These are phyloP conservation scores for Saccharomycopsis oosterbeekiorum DNA, from an alignment of 805 yeast genomes.

Conservation along the genomic window DNA sequence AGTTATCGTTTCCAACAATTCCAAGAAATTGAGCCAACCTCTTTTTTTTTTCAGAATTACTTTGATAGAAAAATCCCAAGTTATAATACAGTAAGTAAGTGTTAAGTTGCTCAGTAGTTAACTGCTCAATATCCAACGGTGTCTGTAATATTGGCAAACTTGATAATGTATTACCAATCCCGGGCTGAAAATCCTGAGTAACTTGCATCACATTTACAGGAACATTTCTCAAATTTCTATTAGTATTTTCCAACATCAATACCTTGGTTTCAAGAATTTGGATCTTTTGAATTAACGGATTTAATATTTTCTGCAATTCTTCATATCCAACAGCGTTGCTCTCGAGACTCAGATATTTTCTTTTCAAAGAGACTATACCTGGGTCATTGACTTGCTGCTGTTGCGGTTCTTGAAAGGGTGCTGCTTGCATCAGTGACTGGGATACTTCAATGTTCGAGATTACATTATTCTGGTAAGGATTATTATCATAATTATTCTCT, in stretches of 20 bases:
- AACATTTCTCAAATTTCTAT: slow-evolving; percentile 15
- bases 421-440: neutral
- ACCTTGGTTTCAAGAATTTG: slow-evolving; percentile 13
- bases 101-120: slow-evolving; percentile 6
- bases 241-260: slow-evolving; percentile 15
- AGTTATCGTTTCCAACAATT: slow-evolving; percentile 16
- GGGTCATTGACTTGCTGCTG: neutral
- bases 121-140: slow-evolving; percentile 15
- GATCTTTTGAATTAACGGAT: neutral
- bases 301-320: neutral
- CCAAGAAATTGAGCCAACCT: slow-evolving; percentile 14
- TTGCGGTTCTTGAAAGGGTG: neutral
- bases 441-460: neutral
- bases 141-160: slow-evolving; percentile 14
- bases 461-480: neutral
- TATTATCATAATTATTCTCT: neutral
- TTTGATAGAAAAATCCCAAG: neutral
- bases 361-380: neutral
- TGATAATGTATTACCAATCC: slow-evolving; percentile 8
- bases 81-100: slow-evolving; percentile 12
- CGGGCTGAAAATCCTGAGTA: slow-evolving; percentile 12
- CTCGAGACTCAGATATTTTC: neutral
- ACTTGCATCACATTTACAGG: slow-evolving; percentile 18
- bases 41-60: slow-evolving; percentile 9
- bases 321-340: neutral